A percentile compares a stretch with the other conserved stretches of the same genome.
phyloP scores from a whole-genome alignment of 176 grass and related monocot genomes.

The Ensete glaucum region DNA sequence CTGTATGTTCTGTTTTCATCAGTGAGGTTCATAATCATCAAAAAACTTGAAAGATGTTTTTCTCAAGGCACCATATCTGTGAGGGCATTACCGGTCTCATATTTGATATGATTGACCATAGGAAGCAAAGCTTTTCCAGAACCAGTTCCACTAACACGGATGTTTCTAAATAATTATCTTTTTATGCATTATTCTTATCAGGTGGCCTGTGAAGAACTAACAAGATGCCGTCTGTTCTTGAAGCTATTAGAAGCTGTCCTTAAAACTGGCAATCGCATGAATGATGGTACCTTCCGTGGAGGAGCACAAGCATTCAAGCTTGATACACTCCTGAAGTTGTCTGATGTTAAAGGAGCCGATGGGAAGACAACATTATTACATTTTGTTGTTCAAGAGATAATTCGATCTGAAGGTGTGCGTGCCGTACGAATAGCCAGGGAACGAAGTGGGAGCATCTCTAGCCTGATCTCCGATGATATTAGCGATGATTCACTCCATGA shows the following conservation, averaged over 20 bases:
- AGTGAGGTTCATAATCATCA: too few relatives aligned
- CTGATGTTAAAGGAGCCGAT: slow-evolving; percentile 73
- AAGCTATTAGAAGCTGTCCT: slow-evolving; percentile 91
- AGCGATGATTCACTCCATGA: slow-evolving; percentile 24
- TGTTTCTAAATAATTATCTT: too few relatives aligned
- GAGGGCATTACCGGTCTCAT: not conserved
- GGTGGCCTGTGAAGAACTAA: slow-evolving; percentile 79
- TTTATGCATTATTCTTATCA: slow-evolving; percentile 14
- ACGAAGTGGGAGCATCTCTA: slow-evolving; percentile 19
- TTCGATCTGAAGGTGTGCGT: slow-evolving; percentile 62
- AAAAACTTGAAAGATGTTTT: too few relatives aligned
- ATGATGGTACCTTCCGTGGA: slow-evolving; percentile 76
- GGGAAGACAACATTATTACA: slow-evolving; percentile 85
- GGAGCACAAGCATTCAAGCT: slow-evolving; percentile 81
- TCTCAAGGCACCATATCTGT: not conserved
- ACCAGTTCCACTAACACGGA: too few relatives aligned
- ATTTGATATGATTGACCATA: not conserved
- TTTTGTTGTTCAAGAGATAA: slow-evolving; percentile 82
- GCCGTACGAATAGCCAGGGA: slow-evolving; percentile 41
- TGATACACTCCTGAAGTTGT: slow-evolving; percentile 73
- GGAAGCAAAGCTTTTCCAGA: not conserved
- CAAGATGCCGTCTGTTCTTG: slow-evolving; percentile 55
- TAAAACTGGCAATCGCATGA: slow-evolving; percentile 86
- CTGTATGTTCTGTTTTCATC: too few relatives aligned
- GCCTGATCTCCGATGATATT: slow-evolving; percentile 14